phyloP scores from a whole-genome alignment of 2,329 filamentous ascomycete species.

The Xylaria sp. region DNA sequence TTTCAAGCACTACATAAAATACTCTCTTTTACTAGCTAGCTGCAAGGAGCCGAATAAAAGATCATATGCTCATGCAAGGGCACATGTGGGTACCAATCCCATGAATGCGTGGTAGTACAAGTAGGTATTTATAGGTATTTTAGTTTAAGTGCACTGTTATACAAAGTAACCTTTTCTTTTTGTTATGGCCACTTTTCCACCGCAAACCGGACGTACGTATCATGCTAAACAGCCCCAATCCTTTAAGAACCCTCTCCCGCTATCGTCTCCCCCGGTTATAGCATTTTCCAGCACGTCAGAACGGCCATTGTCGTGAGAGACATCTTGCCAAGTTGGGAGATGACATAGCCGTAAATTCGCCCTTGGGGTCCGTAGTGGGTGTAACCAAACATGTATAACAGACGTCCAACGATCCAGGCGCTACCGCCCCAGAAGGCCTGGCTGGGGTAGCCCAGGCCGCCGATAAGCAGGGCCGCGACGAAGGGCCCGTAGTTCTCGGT shows the following conservation, averaged over 20 bases:
- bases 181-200: too few species aligned
- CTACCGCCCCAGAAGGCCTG: conserved; percentile 55
- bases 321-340: conserved; percentile 45
- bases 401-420: conserved; percentile 58
- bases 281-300: conserved; percentile 49
- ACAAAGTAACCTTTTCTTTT: too few species aligned
- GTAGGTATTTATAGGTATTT: too few species aligned
- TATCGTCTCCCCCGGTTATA: conserved; percentile 28
- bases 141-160: too few species aligned
- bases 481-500: conserved; percentile 64
- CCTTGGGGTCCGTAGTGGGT: conserved; percentile 53
- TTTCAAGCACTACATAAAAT: too few species aligned
- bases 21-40: too few species aligned
- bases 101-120: too few species aligned
- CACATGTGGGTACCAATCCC: background rate
- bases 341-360: conserved; percentile 47
- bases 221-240: background rate
- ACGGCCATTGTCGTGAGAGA: conserved; percentile 51
- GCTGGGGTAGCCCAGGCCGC: conserved; percentile 61
- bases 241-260: too few species aligned
- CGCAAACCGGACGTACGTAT: too few species aligned
- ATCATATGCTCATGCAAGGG: too few species aligned
- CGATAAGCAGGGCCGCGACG: conserved; percentile 58
- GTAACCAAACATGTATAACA: conserved; percentile 64
- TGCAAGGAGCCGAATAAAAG: too few species aligned